A percentile compares a stretch with the other conserved stretches of the same genome.
These are phyloP conservation scores for Multifurca ochricompacta DNA, from an alignment of 768 basidiomycete genomes.

Conservation along the genomic window DNA sequence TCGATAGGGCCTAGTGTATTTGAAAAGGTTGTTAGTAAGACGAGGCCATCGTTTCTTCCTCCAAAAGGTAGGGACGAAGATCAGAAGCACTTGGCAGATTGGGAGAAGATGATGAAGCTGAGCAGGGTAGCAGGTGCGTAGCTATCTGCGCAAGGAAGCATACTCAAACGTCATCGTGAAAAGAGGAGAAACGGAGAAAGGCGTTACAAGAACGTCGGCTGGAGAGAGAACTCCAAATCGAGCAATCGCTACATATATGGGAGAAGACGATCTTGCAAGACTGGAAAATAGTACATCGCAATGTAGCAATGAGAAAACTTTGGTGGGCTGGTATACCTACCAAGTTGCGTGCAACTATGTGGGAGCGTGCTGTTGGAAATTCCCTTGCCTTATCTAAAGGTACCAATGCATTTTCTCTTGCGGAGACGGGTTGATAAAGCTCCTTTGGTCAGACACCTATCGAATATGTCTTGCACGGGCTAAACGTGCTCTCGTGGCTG, in stretches of 20 bases:
- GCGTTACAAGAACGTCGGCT: conserved; percentile 55
- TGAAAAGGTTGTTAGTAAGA: conserved; percentile 76
- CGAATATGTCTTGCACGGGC: conserved; percentile 66
- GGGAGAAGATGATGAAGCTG: conserved; percentile 82
- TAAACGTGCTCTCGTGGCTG: conserved; percentile 56
- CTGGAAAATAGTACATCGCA: conserved; percentile 67
- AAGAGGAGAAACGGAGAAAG: conserved; percentile 66
- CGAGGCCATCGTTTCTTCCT: conserved; percentile 77
- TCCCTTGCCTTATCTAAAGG: conserved; percentile 76
- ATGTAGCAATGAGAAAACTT: conserved; percentile 54
- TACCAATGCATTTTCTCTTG: conserved; percentile 24
- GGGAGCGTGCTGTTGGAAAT: conserved; percentile 85
- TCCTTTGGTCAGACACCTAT: conserved; percentile 51
- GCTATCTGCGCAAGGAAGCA: background rate
- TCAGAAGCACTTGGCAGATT: conserved; percentile 73
- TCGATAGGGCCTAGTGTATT: conserved; percentile 62
- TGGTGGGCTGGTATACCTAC: conserved; percentile 91
- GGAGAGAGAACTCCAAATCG: conserved; percentile 57
- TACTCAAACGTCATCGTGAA: background rate
- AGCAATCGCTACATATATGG: conserved; percentile 67
- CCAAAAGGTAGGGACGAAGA: conserved; percentile 76
- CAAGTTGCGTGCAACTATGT: conserved; percentile 69
- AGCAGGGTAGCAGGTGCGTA: conserved; percentile 63
- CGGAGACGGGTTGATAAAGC: background rate
- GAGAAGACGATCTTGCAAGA: conserved; percentile 74